Evolutionary conservation across 106 monocot species (phyloP).

Genomic region (Dendrobium huoshanense): DNA sequence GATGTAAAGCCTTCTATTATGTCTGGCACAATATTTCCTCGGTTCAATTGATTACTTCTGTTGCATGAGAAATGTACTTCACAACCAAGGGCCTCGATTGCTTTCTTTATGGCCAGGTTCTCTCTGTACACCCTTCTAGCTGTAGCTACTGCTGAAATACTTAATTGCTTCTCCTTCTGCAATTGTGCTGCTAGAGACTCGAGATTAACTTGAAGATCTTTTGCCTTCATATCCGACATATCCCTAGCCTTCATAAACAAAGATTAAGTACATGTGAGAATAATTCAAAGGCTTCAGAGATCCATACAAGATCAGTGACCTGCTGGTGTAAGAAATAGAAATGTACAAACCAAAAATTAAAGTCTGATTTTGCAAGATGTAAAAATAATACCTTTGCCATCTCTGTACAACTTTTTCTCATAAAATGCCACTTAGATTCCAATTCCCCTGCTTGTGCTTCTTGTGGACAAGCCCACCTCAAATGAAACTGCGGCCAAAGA

Average conservation of each 20-base stretch:
- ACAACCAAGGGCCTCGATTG: constrained; percentile 84
- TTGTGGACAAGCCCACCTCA: constrained; percentile 89
- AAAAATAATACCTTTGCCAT: constrained; percentile 44
- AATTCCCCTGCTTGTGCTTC: constrained; percentile 72
- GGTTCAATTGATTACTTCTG: constrained; percentile 14
- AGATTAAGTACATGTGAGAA: not conserved
- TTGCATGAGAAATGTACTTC: constrained; percentile 58
- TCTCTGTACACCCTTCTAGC: constrained; percentile 54
- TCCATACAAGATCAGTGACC: not conserved
- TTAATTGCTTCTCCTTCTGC: constrained; percentile 47
- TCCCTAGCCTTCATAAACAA: constrained; percentile 49
- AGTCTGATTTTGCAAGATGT: not conserved
- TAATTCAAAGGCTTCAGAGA: not conserved
- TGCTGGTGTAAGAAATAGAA: too few species aligned
- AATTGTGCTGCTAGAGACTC: constrained; percentile 45
- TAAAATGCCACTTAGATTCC: constrained; percentile 50
- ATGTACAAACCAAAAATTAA: not conserved
- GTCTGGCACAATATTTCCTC: constrained; percentile 17
- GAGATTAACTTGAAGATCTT: constrained; percentile 39
- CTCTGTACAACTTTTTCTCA: constrained; percentile 50
- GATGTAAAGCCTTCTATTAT: constrained; percentile 4
- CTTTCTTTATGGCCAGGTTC: constrained; percentile 63
- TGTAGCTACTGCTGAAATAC: constrained; percentile 35
- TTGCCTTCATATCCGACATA: constrained; percentile 41
- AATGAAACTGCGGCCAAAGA: constrained; percentile 93